These are phyloP conservation scores for Lactarius trivialis DNA, from an alignment of 768 basidiomycete species.

Conservation along the genomic window DNA sequence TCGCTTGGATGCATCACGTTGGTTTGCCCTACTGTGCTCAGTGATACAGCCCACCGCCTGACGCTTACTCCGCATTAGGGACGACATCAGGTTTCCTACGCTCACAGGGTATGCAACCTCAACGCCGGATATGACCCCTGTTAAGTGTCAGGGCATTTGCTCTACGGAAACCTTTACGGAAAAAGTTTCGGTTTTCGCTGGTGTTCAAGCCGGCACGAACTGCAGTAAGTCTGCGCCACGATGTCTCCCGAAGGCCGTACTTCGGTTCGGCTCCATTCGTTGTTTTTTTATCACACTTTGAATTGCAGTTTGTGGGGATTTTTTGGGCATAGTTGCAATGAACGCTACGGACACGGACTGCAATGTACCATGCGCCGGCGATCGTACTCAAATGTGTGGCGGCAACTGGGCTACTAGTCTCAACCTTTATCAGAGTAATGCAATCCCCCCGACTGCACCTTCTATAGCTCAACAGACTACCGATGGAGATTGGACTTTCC, in stretches of 20 bases:
- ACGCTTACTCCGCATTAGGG: neutral
- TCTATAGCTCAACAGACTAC: neutral
- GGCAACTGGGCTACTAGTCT: neutral
- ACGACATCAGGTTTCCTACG: rapidly evolving
- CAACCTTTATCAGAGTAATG: neutral
- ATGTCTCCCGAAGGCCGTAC: neutral
- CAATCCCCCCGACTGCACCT: neutral
- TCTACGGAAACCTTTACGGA: no score
- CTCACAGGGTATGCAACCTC: neutral
- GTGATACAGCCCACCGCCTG: neutral
- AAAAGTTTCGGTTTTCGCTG: neutral
- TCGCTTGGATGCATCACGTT: neutral
- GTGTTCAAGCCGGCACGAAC: neutral
- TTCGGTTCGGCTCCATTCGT: neutral
- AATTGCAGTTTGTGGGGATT: neutral
- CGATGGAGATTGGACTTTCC: neutral
- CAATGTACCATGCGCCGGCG: neutral
- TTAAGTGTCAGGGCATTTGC: no score
- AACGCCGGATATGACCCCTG: rapidly evolving
- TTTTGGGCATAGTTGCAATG: neutral
- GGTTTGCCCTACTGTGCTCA: neutral
- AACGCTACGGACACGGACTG: neutral
- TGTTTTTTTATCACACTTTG: neutral
- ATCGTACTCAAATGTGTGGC: neutral
- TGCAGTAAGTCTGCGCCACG: neutral